Evolutionary conservation across 768 basidiomycete species (phyloP).

Genomic region (Antrodiella citrinella): DNA sequence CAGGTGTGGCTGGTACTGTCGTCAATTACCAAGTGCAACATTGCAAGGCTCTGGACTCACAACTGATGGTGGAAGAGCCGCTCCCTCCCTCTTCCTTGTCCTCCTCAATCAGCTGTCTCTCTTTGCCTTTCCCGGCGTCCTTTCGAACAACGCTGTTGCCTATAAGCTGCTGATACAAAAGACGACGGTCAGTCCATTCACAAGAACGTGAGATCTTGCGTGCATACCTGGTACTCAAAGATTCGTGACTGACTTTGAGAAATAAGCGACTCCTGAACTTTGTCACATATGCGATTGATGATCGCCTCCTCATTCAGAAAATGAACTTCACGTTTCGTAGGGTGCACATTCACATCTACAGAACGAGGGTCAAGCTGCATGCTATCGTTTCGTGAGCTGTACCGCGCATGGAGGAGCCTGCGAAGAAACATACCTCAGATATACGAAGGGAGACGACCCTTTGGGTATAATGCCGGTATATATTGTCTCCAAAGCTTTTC

Average conservation of each 20-base stretch:
- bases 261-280: conserved; percentile 57
- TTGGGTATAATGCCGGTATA: conserved; percentile 86
- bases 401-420: not conserved
- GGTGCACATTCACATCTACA: conserved; percentile 97
- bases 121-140: conserved; percentile 35
- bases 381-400: conserved; percentile 29
- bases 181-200: conserved; percentile 47
- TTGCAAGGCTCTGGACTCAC: not conserved
- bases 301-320: conserved; percentile 89
- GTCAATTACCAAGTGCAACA: too few species aligned
- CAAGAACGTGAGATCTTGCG: too few species aligned
- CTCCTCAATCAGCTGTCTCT: conserved; percentile 20
- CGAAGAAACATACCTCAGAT: conserved; percentile 61
- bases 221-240: conserved; percentile 63
- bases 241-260: conserved; percentile 49
- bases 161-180: conserved; percentile 27
- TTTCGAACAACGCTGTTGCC: conserved; percentile 6
- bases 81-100: conserved; percentile 25
- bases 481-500: conserved; percentile 77
- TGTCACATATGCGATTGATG: conserved; percentile 66
- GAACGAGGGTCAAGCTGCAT: conserved; percentile 77
- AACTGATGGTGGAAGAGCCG: conserved; percentile 6
- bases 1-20: conserved; percentile 9
- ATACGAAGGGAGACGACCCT: conserved; percentile 85
- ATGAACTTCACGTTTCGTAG: conserved; percentile 94